These are phyloP conservation scores for Avicennia marina DNA, from an alignment of 257 asterid genomes.

Conservation along the genomic window DNA sequence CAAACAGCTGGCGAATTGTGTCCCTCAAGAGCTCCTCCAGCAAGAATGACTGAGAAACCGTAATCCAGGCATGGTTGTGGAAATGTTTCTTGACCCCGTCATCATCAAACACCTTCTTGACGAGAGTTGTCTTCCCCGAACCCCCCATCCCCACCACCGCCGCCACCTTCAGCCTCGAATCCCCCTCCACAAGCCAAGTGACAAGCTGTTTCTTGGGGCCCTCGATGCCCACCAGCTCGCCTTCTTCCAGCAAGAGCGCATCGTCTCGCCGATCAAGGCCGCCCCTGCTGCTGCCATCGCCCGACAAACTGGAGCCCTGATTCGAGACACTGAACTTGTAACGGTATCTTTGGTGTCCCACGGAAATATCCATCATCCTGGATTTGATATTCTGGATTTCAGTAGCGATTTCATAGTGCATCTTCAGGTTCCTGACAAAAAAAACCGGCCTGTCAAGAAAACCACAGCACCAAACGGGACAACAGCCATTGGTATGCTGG, in stretches of 20 bases:
- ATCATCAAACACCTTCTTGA: slow-evolving; percentile 33
- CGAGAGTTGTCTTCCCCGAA: slow-evolving; percentile 36
- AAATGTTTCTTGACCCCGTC: slow-evolving; percentile 19
- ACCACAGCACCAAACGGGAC: not conserved
- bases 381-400: slow-evolving; percentile 17
- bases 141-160: slow-evolving; percentile 40
- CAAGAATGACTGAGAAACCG: slow-evolving; percentile 27
- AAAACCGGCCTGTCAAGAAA: not conserved
- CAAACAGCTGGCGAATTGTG: slow-evolving; percentile 20
- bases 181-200: slow-evolving; percentile 1
- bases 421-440: not conserved
- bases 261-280: slow-evolving; percentile 20
- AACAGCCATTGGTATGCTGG: too few species aligned
- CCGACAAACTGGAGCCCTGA: not conserved
- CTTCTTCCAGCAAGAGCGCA: slow-evolving; percentile 25
- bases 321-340: slow-evolving; percentile 10
- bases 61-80: slow-evolving; percentile 29
- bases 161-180: slow-evolving; percentile 19
- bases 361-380: slow-evolving; percentile 13
- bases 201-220: not conserved
- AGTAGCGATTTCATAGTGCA: slow-evolving; percentile 7
- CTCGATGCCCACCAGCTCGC: slow-evolving; percentile 30
- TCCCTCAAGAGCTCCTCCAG: slow-evolving; percentile 22
- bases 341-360: slow-evolving; percentile 21
- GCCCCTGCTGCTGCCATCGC: not conserved